Base-by-base conservation (phyloP, 768 basidiomycete species). In the Tulasnella sp. region DNA sequence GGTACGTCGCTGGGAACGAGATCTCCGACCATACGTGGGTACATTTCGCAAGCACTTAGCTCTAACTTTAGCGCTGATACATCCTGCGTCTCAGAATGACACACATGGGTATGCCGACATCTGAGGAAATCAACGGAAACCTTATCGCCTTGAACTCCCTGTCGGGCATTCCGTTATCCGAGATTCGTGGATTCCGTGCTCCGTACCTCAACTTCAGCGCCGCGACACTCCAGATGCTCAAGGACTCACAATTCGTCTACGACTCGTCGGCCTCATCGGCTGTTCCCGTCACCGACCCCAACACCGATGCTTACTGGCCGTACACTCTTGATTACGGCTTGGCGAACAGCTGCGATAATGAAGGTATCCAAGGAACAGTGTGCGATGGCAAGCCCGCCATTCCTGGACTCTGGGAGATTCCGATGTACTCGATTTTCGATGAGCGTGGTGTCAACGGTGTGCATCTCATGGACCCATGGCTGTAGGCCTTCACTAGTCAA, bases 391-490 rank as follows among this genome's bases (percentile, higher is more conserved):
- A 89, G 79, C 89, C 89, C 6, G 84, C 86, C 75, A 80, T 92
- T 1, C 89, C 90, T 26, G 91, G 91, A 5, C 84, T 93, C 77
- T 93, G 91, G 91, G 90, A 92, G 79, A 83, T 91, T 69, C 91
- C 91, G 1, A 91, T 92, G 90, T 91, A 91, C 78, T 88, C 88
- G 0, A 85, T 87, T 79, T 91, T 92, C 75, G 90, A 90, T 77
- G 73, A 84, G 11, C 78, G 80, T 12, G 89, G 89, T 5, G 81
- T 79, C 9, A 80, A 74, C 7, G 89, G 89, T 0, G 79, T 82
- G 17, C 90, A 92, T 81, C 81, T 92, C 75, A 92, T 92, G 91
- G 91, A 92, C 77, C 90, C 90, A 63, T 92, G 90, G 89, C 81
- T 92, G 86, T 89, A 72, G 82, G 87, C 82, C 35, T 19, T 32